phyloP scores from a whole-genome alignment of 139 green algal species.

The Chlamydomonas sp. region DNA sequence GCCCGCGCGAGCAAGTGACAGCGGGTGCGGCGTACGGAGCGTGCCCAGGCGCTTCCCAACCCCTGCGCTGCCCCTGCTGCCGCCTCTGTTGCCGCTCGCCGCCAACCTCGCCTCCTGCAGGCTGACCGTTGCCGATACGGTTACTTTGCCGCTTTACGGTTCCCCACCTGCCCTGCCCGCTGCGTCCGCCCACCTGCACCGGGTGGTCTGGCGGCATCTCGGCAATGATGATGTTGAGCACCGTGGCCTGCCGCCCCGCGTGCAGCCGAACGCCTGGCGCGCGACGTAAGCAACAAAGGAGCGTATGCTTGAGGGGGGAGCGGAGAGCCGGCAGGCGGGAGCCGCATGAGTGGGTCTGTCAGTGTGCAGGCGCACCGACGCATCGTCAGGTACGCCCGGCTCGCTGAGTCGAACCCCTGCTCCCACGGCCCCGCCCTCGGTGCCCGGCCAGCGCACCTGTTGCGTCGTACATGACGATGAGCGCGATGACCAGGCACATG shows the following conservation, averaged over 20 bases:
- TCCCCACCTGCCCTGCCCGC: neutral
- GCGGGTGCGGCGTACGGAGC: too few relatives aligned
- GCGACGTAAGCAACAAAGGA: constrained; percentile 20
- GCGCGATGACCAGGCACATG: constrained; percentile 69
- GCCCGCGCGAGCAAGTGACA: too few relatives aligned
- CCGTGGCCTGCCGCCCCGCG: constrained; percentile 65
- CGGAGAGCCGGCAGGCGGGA: neutral
- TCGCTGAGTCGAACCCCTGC: neutral
- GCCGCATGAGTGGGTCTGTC: too few relatives aligned
- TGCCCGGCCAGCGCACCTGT: neutral
- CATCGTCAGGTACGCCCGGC: too few relatives aligned
- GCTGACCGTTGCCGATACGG: too few relatives aligned
- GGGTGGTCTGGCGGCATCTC: constrained; percentile 85
- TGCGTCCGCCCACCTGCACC: constrained; percentile 35
- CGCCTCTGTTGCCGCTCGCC: too few relatives aligned
- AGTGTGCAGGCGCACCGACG: too few relatives aligned
- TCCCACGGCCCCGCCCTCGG: neutral
- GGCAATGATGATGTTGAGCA: constrained; percentile 65
- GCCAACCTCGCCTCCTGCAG: too few relatives aligned
- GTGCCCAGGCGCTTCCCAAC: too few relatives aligned
- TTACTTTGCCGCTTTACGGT: too few relatives aligned
- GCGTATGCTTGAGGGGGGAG: neutral
- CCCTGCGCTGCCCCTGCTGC: too few relatives aligned
- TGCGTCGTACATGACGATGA: constrained; percentile 71
- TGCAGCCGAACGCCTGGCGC: constrained; percentile 66